Percentiles rank a stretch among this genome's conserved stretches.
Evolutionary conservation across 192 early-diverging fungal species (phyloP).

Genomic region (Coemansia sp.): DNA sequence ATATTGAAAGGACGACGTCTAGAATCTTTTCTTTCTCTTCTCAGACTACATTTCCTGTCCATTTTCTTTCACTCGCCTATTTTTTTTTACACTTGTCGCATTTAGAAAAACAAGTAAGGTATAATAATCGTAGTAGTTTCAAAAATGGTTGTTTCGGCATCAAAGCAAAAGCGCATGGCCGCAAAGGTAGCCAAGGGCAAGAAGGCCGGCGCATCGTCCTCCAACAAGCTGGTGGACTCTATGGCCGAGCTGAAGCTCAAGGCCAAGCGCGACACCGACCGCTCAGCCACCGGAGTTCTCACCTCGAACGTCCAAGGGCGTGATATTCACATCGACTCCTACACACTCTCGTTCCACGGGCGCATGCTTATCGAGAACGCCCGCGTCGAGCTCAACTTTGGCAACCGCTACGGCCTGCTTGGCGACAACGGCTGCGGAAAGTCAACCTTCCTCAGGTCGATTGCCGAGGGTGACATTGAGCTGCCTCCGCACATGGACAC

Average conservation of each 20-base stretch:
- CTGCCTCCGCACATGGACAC: conserved; percentile 98
- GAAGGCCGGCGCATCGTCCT: conserved; percentile 15
- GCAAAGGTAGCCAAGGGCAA: conserved; percentile 67
- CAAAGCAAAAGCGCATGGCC: conserved; percentile 79
- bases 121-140: background rate
- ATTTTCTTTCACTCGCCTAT: background rate
- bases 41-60: background rate
- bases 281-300: conserved; percentile 88
- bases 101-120: conserved; percentile 7
- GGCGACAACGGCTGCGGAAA: conserved; percentile 96
- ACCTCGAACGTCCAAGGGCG: conserved; percentile 86
- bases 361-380: conserved; percentile 93
- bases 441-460: conserved; percentile 90
- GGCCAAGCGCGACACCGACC: conserved; percentile 58
- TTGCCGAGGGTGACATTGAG: conserved; percentile 90
- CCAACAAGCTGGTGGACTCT: conserved; percentile 46
- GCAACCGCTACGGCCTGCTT: conserved; percentile 94
- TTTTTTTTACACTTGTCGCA: background rate
- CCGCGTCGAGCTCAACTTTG: conserved; percentile 96
- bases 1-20: too few relatives aligned
- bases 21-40: background rate
- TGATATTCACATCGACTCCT: conserved; percentile 95
- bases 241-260: conserved; percentile 64
- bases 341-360: conserved; percentile 90
- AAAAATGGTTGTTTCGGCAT: conserved; percentile 59